Base-by-base conservation (phyloP, 768 basidiomycete genomes). In the Pisolithus sp. region DNA sequence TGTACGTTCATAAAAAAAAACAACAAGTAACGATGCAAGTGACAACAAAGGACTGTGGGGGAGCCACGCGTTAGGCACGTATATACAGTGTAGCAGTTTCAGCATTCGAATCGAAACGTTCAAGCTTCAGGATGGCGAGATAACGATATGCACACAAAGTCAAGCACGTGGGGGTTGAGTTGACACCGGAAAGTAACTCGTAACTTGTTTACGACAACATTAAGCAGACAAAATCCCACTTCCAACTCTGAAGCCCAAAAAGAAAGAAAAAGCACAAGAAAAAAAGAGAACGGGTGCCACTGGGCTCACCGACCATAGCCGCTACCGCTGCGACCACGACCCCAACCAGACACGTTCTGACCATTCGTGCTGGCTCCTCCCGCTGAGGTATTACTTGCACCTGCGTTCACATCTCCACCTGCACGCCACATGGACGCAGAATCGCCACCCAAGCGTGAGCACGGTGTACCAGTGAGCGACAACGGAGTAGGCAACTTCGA, bases 401-500 rank as follows among this genome's bases (percentile, higher is more conserved):
- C 40, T 13, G 51, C 34, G 2, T 49, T 61, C 24, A 55, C 52
- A 21, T 43, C 52, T 34, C 46, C 46, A 4, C 34, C 12, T 20
- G 46, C 15, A 18, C 20, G 30, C 46, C 46, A 47, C 30, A 47
- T 18, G 30, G 46, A 47, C 18, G 46, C 13, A 34, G 46, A 36
- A 36, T 47, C 46, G 12, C 31, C 21, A 4, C 34, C 30, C 30
- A 31, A 7, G 28, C 43, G 43, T 17, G 43, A 45, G 28, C 43
- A 45, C 13, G 23, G 46, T 12, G 31, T 20, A 23, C 49, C 42
- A 21, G 59, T 52, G 49, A 57, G 30, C n/a, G 59, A 62, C 18
- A 64, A 54, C 5, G 63, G 61, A 0, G 62, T 58, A 50, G 59
- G 41, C 20, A 54, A 15, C 50, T 66, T 66, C 38, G 46, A 38